phyloP scores from a whole-genome alignment of 2,329 filamentous ascomycete genomes.

The Microsporum ferrugineum region DNA sequence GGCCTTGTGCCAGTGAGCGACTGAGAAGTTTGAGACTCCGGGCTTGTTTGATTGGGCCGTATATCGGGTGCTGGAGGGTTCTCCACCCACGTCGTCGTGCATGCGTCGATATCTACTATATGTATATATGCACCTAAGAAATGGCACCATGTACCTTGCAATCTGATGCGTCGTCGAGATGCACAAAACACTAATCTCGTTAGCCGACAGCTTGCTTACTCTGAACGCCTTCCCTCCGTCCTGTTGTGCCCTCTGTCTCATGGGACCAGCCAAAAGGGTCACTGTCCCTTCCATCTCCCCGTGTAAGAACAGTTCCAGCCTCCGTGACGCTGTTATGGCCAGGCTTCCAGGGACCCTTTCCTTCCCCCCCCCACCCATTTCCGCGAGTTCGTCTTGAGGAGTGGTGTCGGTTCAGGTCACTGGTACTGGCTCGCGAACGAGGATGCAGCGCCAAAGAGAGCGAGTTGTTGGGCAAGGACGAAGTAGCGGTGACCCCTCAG shows the following conservation, averaged over 20 bases:
- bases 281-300: neutral
- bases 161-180: slow-evolving; percentile 3
- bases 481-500: slow-evolving; percentile 17
- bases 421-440: slow-evolving; percentile 6
- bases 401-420: slow-evolving; percentile 4
- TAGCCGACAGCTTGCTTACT: neutral
- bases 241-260: neutral
- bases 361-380: neutral
- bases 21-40: neutral
- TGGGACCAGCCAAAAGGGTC: neutral
- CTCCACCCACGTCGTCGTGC: slow-evolving; percentile 5
- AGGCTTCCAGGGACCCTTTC: neutral
- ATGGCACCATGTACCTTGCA: slow-evolving; percentile 5
- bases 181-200: slow-evolving; percentile 1
- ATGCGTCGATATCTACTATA: neutral
- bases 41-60: neutral
- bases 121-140: neutral
- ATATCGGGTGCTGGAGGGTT: neutral
- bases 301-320: no score
- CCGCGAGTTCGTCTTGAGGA: neutral
- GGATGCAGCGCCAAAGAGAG: slow-evolving; percentile 5
- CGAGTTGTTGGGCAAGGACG: slow-evolving; percentile 9
- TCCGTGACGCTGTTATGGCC: no score
- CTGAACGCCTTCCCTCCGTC: neutral
- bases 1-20: slow-evolving; percentile 3